A percentile compares a stretch with the other conserved stretches of the same genome.
These are phyloP conservation scores for Sarcodon aspratus DNA, from an alignment of 768 basidiomycete species.

Conservation along the genomic window DNA sequence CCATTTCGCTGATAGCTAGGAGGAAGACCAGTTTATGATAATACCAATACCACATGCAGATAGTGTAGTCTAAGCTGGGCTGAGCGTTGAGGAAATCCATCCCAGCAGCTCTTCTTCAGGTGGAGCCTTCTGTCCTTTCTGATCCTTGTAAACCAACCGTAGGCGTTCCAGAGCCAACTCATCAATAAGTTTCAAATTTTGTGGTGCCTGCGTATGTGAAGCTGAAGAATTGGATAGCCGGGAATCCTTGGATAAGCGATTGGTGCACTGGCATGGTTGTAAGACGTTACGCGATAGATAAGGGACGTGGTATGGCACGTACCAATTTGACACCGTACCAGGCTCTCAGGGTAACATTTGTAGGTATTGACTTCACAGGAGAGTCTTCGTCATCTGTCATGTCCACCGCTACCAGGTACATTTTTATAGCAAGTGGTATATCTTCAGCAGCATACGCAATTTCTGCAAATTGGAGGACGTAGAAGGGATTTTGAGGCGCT, in stretches of 20 bases:
- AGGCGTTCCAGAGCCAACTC: slow-evolving; percentile 66
- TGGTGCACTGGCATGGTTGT: slow-evolving; percentile 37
- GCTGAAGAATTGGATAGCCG: slow-evolving; percentile 30
- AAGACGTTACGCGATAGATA: background rate
- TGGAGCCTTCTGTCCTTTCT: background rate
- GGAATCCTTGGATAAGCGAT: slow-evolving; percentile 35
- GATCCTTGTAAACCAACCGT: slow-evolving; percentile 36
- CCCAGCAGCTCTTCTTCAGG: background rate
- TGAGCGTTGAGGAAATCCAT: background rate
- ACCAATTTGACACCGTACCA: slow-evolving; percentile 84
- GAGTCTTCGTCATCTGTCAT: slow-evolving; percentile 61
- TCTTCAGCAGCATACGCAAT: slow-evolving; percentile 77
- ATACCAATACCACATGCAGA: too few species aligned
- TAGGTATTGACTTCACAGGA: slow-evolving; percentile 35
- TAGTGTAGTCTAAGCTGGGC: background rate
- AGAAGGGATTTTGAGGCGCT: slow-evolving; percentile 79
- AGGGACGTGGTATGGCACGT: slow-evolving; percentile 10
- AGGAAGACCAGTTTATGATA: too few species aligned
- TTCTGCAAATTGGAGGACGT: slow-evolving; percentile 77
- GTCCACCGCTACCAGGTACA: slow-evolving; percentile 69
- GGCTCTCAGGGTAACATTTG: slow-evolving; percentile 51
- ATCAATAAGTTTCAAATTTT: slow-evolving; percentile 43
- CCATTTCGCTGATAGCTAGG: too few species aligned
- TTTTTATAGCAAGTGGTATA: slow-evolving; percentile 64
- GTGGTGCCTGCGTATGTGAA: slow-evolving; percentile 46